phyloP scores from a whole-genome alignment of 257 asterid genomes.

The Rauvolfia tetraphylla region DNA sequence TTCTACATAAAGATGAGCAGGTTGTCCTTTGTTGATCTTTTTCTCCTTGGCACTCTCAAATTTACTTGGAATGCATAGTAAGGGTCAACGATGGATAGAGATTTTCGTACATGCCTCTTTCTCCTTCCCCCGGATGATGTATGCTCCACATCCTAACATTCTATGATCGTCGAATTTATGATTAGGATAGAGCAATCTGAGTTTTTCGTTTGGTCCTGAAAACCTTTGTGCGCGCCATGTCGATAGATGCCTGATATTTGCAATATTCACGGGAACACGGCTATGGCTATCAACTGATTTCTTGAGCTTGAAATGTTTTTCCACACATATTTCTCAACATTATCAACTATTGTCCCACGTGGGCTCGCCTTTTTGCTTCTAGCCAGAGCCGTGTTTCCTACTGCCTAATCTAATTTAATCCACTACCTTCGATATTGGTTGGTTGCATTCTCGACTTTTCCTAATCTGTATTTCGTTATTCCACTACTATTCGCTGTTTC shows the following conservation, averaged over 20 bases:
- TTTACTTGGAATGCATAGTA: neutral
- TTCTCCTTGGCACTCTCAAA: neutral
- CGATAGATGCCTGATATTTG: neutral
- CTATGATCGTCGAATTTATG: neutral
- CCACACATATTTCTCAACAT: no score
- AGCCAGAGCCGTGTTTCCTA: neutral
- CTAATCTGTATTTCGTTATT: neutral
- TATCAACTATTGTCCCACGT: no score
- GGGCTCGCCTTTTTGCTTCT: no score
- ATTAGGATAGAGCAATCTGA: no score
- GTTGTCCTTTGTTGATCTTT: slow-evolving; percentile 26
- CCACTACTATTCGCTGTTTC: neutral
- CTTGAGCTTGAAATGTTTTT: neutral
- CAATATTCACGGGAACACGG: no score
- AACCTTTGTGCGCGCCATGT: neutral
- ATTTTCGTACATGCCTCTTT: neutral
- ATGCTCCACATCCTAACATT: neutral
- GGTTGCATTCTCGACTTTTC: neutral
- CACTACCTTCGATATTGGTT: neutral
- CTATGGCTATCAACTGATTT: neutral
- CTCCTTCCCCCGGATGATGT: neutral
- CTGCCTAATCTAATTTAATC: neutral
- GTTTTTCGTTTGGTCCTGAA: no score
- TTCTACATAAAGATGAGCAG: slow-evolving; percentile 28
- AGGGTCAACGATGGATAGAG: neutral